Percentiles rank a stretch among this genome's conserved stretches.
These are phyloP conservation scores for Suhomyces kunorum DNA, from an alignment of 1,139 yeast species.

Conservation along the genomic window DNA sequence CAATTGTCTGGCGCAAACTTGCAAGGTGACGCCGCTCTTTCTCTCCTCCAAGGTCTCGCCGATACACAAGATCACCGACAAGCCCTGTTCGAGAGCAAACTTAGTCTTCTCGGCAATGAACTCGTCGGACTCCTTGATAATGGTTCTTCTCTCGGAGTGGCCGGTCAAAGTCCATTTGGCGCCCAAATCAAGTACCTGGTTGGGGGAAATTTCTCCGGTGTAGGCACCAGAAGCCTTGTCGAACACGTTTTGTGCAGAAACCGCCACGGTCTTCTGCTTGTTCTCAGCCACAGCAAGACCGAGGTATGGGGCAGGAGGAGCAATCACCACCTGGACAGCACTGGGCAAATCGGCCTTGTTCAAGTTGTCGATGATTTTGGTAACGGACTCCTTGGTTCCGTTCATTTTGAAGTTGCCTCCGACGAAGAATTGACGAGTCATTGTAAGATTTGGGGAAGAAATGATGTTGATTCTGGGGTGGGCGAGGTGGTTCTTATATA, in stretches of 20 bases:
- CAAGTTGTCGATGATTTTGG: conserved; percentile 77
- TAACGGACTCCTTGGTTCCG: conserved; percentile 87
- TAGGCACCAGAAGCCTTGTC: conserved; percentile 90
- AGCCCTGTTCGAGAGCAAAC: conserved; percentile 86
- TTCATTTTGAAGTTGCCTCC: conserved; percentile 99
- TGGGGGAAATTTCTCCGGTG: conserved; percentile 96
- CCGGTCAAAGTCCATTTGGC: conserved; percentile 96
- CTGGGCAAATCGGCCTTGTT: conserved; percentile 75
- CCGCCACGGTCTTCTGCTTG: conserved; percentile 70
- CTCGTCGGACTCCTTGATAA: conserved; percentile 88
- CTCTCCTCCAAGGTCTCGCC: conserved; percentile 98
- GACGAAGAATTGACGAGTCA: conserved; percentile 93
- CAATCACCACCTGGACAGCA: conserved; percentile 85
- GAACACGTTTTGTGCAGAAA: conserved; percentile 91
- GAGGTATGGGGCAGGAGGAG: conserved; percentile 95
- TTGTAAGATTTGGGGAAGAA: conserved; percentile 12
- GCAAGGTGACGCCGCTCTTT: conserved; percentile 81
- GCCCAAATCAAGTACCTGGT: conserved; percentile 87
- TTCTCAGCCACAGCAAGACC: conserved; percentile 68
- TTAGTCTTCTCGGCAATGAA: conserved; percentile 92
- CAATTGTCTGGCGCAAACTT: conserved; percentile 87
- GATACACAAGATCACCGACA: conserved; percentile 90
- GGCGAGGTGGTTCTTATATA: conserved; percentile 10
- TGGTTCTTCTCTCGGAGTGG: conserved; percentile 98
- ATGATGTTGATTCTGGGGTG: conserved; percentile 1